These are phyloP conservation scores for Kewa caespitosa DNA, from an alignment of 179 eudicot genomes.

Conservation along the genomic window DNA sequence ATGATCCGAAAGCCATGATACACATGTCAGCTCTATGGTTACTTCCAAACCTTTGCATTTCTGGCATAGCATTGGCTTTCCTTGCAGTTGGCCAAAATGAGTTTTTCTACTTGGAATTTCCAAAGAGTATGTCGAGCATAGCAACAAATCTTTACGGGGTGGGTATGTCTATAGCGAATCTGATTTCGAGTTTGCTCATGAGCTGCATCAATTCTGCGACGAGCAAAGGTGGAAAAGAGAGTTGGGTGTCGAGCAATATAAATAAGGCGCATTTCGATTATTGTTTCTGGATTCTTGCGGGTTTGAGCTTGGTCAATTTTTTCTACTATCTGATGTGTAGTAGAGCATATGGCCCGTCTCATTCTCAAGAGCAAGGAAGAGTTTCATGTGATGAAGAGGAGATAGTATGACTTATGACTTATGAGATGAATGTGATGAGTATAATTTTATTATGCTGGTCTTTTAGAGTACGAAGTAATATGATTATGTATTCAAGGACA, in stretches of 20 bases:
- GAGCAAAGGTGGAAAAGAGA: constrained; percentile 31
- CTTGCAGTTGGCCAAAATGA: constrained; percentile 41
- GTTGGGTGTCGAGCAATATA: constrained; percentile 54
- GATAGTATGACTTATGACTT: no score
- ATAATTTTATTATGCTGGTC: no score
- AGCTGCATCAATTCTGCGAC: constrained; percentile 33
- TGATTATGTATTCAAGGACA: background rate
- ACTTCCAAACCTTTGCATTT: constrained; percentile 28
- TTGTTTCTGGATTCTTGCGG: constrained; percentile 42
- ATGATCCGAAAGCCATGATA: constrained; percentile 18
- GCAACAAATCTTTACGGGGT: constrained; percentile 30
- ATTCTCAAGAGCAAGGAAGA: constrained; percentile 3
- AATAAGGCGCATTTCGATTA: constrained; percentile 51
- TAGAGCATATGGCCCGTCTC: constrained; percentile 38
- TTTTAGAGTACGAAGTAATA: no score
- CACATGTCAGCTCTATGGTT: constrained; percentile 51
- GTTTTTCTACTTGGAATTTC: constrained; percentile 45
- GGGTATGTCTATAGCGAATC: constrained; percentile 26
- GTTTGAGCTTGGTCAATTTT: constrained; percentile 32
- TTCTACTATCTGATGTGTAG: constrained; percentile 38
- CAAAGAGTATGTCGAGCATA: constrained; percentile 49
- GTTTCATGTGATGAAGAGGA: constrained; percentile 10
- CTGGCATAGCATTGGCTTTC: constrained; percentile 43
- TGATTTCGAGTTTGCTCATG: constrained; percentile 37
- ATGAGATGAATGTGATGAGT: no score